Evolutionary conservation across 75 land plant genomes (phyloP).

Genomic region (Pinus taeda): DNA sequence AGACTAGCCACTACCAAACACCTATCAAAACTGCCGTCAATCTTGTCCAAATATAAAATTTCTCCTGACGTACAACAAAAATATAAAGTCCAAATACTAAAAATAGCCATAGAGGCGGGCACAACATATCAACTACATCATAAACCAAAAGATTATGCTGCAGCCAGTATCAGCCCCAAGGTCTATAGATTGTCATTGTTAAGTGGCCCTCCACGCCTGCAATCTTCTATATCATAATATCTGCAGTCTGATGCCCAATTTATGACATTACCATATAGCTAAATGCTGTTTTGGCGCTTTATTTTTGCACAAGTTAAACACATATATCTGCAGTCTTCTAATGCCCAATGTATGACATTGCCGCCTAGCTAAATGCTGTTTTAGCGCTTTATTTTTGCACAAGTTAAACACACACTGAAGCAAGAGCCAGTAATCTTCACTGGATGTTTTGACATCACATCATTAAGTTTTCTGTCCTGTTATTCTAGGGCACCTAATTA

Average conservation of each 20-base stretch:
- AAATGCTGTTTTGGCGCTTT: neutral
- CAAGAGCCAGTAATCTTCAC: neutral
- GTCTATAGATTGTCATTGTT: too few species aligned
- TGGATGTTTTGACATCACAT: neutral
- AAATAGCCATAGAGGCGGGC: too few species aligned
- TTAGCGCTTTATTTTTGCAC: neutral
- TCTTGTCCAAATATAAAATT: too few species aligned
- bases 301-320: neutral
- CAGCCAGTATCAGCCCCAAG: too few species aligned
- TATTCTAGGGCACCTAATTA: neutral
- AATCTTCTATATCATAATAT: neutral
- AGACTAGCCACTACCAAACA: too few species aligned
- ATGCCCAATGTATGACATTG: neutral
- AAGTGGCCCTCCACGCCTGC: too few species aligned
- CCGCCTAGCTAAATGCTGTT: neutral
- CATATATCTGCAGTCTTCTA: neutral
- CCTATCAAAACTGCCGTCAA: too few species aligned
- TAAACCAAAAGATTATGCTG: too few species aligned
- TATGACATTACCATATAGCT: neutral
- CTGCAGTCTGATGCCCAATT: neutral
- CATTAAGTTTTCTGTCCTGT: conserved; percentile 1
- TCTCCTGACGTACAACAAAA: too few species aligned
- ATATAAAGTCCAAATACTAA: too few species aligned
- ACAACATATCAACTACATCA: too few species aligned
- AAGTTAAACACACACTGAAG: neutral